A percentile compares a stretch with the other conserved stretches of the same genome.
These are phyloP conservation scores for Plicaturopsis crispa DNA, from an alignment of 768 basidiomycete species.

Conservation along the genomic window DNA sequence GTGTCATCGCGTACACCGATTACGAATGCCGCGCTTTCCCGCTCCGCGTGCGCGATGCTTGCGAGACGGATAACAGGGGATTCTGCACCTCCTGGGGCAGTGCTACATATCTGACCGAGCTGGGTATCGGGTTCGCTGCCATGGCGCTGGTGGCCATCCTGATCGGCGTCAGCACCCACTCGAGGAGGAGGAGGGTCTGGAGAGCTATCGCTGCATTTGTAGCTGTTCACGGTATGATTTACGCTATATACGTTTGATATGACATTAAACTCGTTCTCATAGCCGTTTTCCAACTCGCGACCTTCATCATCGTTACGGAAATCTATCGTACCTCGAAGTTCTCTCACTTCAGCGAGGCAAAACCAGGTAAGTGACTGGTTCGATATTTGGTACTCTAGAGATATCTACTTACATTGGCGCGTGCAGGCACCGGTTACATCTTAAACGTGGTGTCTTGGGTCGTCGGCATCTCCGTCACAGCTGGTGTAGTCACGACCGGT, in stretches of 20 bases:
- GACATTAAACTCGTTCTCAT: background rate
- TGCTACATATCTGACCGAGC: conserved; percentile 58
- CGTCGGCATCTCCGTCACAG: conserved; percentile 39
- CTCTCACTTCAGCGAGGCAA: conserved; percentile 48
- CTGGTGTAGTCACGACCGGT: conserved; percentile 55
- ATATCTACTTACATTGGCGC: no score
- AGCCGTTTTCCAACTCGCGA: conserved; percentile 55
- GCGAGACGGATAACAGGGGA: conserved; percentile 42
- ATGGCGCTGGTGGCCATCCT: conserved; percentile 50
- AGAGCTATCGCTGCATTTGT: conserved; percentile 61
- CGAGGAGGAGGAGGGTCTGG: conserved; percentile 71
- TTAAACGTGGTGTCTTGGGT: conserved; percentile 59
- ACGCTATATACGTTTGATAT: background rate
- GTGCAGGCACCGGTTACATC: conserved; percentile 54
- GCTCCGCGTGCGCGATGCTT: conserved; percentile 34
- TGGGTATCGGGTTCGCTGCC: conserved; percentile 57
- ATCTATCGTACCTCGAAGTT: conserved; percentile 39
- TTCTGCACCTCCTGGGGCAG: conserved; percentile 69
- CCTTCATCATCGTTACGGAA: conserved; percentile 61
- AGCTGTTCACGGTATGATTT: conserved; percentile 47
- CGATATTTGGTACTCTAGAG: background rate
- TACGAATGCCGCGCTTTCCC: conserved; percentile 66
- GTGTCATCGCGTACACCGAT: conserved; percentile 40
- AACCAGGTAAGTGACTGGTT: conserved; percentile 38
- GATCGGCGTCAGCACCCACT: conserved; percentile 67